Evolutionary conservation across 2,329 filamentous ascomycete species (phyloP), one percentile per base, ranked within the genome.

Genomic region (Elsinoe necatrix): DNA sequence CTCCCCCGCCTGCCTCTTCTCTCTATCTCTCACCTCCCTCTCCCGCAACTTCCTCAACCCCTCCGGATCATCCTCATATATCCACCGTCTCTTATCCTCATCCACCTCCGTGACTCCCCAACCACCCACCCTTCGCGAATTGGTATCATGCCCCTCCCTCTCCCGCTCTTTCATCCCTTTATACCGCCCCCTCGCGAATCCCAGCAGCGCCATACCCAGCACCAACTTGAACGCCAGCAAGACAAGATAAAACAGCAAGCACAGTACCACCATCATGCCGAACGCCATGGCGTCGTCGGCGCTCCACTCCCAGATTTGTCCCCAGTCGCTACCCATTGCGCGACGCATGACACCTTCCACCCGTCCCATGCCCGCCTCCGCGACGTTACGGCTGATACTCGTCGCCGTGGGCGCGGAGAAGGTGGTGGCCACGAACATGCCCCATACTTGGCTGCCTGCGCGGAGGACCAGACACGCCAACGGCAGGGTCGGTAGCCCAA

Each of bases 391-490:
- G 1, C 69, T 61, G 2, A 69, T 65, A 2, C 62, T 59, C 41
- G 88, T 85, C 3, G 84, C 74, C 3, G 80, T 76, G 0, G 89
- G 87, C 7, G 86, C 80, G 0, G 89, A 86, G 31, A 96, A 78
- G 65, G 95, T 85, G 0, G 89, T 91, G 2, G 91, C 88, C 12
- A 97, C 80, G 67, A 97, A 95, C 92, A 97, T 97, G 72, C 96
- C 87, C 71, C 97, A 98, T 5, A 92, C 96, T 69, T 98, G 93
- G 42, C 97, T 80, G 0, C 89, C 91, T 47, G 95, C 89, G 42
- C 95, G 84, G 69, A 98, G 93, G 71, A 98, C 96, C 48, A 98
- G 83, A 64, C 91, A 97, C 1, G 91, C 92, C 0, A 98, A 78
- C 0, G 93, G 93, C 47, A 98, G 87, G 27, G 97, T 85, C 0